These are phyloP conservation scores for Coemansia sp. DNA, from an alignment of 192 early-diverging fungal species.

Conservation along the genomic window DNA sequence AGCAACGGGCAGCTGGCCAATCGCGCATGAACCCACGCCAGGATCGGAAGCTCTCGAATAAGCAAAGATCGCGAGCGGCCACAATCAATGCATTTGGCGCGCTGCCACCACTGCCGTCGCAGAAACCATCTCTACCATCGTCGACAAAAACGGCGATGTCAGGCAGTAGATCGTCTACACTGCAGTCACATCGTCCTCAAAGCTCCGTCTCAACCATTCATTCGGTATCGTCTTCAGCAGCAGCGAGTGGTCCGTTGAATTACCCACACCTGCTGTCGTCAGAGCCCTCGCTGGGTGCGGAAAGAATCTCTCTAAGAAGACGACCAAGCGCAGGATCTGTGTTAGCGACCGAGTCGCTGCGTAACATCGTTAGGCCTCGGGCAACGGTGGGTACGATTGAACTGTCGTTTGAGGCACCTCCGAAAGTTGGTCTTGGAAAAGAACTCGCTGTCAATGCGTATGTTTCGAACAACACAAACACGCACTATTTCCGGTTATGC, in stretches of 20 bases:
- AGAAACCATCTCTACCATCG: not conserved
- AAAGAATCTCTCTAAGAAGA: constrained; percentile 8
- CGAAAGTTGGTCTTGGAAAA: constrained; percentile 28
- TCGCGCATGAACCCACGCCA: not conserved
- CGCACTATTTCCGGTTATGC: constrained; percentile 23
- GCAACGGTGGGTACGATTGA: constrained; percentile 17
- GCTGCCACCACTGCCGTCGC: constrained; percentile 4
- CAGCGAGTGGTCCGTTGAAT: no score
- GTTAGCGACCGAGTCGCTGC: not conserved
- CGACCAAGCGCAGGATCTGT: constrained; percentile 3
- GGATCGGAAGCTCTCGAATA: not conserved
- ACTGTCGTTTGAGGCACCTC: constrained; percentile 41
- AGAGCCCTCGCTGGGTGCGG: not conserved
- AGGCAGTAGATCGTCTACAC: not conserved
- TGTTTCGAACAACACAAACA: constrained; percentile 37
- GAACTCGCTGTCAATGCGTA: constrained; percentile 28
- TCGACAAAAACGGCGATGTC: not conserved
- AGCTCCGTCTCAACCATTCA: constrained; percentile 23
- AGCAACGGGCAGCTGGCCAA: not conserved
- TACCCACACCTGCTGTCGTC: no score
- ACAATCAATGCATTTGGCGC: constrained; percentile 24
- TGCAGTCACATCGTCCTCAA: constrained; percentile 8
- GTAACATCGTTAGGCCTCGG: not conserved
- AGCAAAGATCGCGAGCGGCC: constrained; percentile 26
- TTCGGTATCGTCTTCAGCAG: not conserved